These are phyloP conservation scores for Pseudomassariella vexata DNA, from an alignment of 2,329 filamentous ascomycete genomes.

Conservation along the genomic window DNA sequence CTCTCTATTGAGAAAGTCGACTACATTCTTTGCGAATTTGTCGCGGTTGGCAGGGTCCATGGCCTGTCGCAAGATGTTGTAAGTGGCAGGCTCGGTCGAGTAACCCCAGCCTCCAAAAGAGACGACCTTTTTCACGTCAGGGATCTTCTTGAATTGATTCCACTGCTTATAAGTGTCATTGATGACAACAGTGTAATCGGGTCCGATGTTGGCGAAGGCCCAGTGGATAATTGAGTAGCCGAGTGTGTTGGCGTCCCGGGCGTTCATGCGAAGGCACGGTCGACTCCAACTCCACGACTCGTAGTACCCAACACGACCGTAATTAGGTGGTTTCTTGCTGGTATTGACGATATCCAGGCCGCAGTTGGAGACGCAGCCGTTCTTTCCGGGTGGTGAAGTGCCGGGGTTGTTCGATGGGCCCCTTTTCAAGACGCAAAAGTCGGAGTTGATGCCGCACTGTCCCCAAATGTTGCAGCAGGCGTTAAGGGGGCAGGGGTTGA, in stretches of 20 bases:
- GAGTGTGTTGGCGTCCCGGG: slow-evolving; percentile 11
- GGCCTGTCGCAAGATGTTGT: slow-evolving; percentile 24
- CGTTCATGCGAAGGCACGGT: slow-evolving; percentile 21
- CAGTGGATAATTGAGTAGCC: slow-evolving; percentile 29
- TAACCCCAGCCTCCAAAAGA: slow-evolving; percentile 36
- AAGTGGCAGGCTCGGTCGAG: slow-evolving; percentile 24
- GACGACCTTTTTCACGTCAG: slow-evolving; percentile 24
- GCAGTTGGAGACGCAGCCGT: slow-evolving; percentile 29
- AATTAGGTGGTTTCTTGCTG: not conserved
- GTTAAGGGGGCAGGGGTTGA: slow-evolving; percentile 14
- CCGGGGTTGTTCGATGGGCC: slow-evolving; percentile 21
- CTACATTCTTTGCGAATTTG: slow-evolving; percentile 8
- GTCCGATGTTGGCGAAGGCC: slow-evolving; percentile 26
- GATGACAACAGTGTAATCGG: slow-evolving; percentile 14
- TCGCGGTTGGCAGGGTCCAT: slow-evolving; percentile 21
- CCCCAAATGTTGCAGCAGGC: slow-evolving; percentile 13
- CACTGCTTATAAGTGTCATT: slow-evolving; percentile 16
- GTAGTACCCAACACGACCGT: slow-evolving; percentile 22
- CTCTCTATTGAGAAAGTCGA: slow-evolving; percentile 9
- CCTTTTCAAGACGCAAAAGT: slow-evolving; percentile 23
- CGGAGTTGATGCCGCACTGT: slow-evolving; percentile 26
- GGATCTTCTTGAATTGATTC: slow-evolving; percentile 16
- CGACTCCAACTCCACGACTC: slow-evolving; percentile 27
- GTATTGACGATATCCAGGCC: slow-evolving; percentile 19
- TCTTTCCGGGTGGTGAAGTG: slow-evolving; percentile 18